A percentile compares a stretch with the other conserved stretches of the same genome.
Conservation (phyloP, 805 yeast genomes). For the Yarrowia sp. region DNA sequence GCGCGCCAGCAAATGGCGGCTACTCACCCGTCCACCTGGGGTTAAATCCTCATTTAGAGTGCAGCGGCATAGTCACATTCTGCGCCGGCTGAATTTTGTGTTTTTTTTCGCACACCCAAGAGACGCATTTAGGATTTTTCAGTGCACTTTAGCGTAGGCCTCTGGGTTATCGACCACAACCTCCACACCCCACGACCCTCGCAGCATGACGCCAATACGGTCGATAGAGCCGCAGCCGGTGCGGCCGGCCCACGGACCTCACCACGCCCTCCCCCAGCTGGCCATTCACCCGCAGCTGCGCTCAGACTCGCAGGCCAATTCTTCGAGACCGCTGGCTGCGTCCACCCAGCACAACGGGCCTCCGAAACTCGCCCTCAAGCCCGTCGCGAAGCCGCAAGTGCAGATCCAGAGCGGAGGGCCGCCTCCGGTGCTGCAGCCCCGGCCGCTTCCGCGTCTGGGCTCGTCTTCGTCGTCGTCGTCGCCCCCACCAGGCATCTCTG, state of each 20-base stretch:
- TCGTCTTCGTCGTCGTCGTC: slow-evolving; percentile 18
- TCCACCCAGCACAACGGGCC: not conserved
- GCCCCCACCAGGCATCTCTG: slow-evolving; percentile 1
- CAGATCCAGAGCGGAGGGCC: slow-evolving; percentile 1
- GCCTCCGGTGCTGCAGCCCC: slow-evolving; percentile 18
- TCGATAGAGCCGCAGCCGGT: slow-evolving; percentile 27
- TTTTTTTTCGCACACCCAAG: not conserved
- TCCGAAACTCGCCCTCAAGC: slow-evolving; percentile 21
- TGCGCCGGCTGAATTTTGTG: not conserved
- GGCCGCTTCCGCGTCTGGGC: slow-evolving; percentile 10
- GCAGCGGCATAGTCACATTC: not conserved
- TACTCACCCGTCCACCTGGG: no score
- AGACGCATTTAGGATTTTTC: not conserved
- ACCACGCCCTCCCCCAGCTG: not conserved
- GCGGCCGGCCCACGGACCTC: not conserved
- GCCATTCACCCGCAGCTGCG: slow-evolving; percentile 25
- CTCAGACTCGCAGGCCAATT: not conserved
- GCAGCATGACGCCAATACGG: slow-evolving; percentile 25
- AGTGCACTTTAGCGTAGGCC: not conserved
- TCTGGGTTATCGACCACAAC: not conserved
- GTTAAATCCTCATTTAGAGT: not conserved
- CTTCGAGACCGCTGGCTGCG: not conserved
- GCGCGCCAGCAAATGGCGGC: no score
- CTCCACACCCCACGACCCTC: not conserved
- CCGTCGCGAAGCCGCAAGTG: not conserved